These are phyloP conservation scores for Podochytrium sp. DNA, from an alignment of 192 early-diverging fungal genomes.

Conservation along the genomic window DNA sequence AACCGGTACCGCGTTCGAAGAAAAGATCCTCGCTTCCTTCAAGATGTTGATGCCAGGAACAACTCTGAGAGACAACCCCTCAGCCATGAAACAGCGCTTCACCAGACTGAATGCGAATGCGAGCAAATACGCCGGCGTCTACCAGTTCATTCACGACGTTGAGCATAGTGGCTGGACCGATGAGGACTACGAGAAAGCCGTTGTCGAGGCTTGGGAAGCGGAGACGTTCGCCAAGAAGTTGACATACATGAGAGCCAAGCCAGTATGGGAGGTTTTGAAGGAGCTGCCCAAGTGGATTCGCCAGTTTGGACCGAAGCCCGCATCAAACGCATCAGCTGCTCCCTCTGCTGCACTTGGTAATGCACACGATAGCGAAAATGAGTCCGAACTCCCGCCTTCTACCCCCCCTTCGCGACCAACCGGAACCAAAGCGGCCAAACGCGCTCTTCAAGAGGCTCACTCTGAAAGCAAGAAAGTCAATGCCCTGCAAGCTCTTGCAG, in stretches of 20 bases:
- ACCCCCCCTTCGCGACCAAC: background rate
- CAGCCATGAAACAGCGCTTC: background rate
- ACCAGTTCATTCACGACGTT: background rate
- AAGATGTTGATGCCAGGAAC: background rate
- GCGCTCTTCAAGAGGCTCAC: background rate
- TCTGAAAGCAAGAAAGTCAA: background rate
- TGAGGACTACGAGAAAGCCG: background rate
- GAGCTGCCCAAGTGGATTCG: background rate
- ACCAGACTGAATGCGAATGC: constrained; percentile 1
- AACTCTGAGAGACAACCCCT: background rate
- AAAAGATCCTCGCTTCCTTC: background rate
- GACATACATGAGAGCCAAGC: background rate
- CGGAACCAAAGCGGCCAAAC: background rate
- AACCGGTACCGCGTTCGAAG: background rate
- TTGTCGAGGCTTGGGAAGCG: background rate
- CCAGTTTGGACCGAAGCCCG: background rate
- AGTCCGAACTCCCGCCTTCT: no score
- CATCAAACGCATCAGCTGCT: no score
- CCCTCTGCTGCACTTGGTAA: no score
- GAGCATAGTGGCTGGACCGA: background rate
- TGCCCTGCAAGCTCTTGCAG: background rate
- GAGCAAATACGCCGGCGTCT: background rate
- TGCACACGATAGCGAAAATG: no score
- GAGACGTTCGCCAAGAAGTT: background rate
- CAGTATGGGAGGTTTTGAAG: background rate